phyloP scores from a whole-genome alignment of 345 rosid species.

The Citrus hindsii region DNA sequence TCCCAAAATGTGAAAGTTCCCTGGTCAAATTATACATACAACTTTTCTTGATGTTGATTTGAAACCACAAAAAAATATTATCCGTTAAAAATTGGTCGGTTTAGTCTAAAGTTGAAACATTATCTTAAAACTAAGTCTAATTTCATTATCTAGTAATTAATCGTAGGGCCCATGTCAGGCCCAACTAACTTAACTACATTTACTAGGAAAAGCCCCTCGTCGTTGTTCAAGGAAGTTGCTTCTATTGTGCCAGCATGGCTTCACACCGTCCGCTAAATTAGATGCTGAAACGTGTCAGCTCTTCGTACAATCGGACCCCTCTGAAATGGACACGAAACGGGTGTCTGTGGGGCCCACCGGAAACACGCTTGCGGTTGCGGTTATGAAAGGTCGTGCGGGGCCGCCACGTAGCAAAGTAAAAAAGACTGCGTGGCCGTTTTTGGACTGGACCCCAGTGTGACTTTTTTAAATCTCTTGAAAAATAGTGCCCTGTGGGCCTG shows the following conservation, averaged over 20 bases:
- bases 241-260: neutral
- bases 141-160: neutral
- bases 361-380: too few species aligned
- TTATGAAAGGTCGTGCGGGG: neutral
- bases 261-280: neutral
- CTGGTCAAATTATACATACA: too few species aligned
- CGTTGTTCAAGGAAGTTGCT: neutral
- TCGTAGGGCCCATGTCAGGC: neutral
- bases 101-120: neutral
- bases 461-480: neutral
- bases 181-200: conserved; percentile 19
- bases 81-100: neutral
- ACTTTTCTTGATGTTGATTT: neutral
- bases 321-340: neutral
- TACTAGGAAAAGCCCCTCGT: neutral
- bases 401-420: neutral
- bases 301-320: neutral
- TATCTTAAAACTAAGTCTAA: neutral
- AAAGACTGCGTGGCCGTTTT: neutral
- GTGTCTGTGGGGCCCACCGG: neutral
- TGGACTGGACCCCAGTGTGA: neutral
- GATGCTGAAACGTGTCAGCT: conserved; percentile 6
- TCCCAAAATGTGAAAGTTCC: neutral
- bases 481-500: neutral
- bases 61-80: neutral